Evolutionary conservation across 2,329 filamentous ascomycete genomes (phyloP).

Genomic region (Chrysosporium keratinophilum): DNA sequence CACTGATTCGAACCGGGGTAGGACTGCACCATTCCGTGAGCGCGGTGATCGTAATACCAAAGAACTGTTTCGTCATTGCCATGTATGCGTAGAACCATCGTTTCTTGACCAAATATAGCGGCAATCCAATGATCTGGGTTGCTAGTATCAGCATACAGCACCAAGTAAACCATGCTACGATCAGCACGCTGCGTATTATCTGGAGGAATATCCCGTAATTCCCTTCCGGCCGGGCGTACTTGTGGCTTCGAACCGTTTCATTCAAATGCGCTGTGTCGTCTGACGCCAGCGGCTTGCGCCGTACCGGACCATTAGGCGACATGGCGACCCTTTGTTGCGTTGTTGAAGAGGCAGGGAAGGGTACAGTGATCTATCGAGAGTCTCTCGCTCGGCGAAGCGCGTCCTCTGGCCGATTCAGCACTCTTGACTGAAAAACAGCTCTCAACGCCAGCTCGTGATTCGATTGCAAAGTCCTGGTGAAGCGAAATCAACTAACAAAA

Average conservation of each 20-base stretch:
- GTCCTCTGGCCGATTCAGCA: neutral
- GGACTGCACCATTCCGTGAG: conserved; percentile 55
- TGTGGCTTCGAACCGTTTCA: conserved; percentile 23
- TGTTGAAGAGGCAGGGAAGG: neutral
- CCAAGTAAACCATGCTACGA: conserved; percentile 38
- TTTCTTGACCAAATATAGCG: conserved; percentile 51
- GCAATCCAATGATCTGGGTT: conserved; percentile 51
- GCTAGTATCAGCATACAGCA: conserved; percentile 38
- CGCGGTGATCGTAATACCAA: conserved; percentile 52
- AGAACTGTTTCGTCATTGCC: conserved; percentile 55
- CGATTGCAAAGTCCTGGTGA: neutral
- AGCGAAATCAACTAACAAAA: neutral
- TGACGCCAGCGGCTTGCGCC: conserved; percentile 21
- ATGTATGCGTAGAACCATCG: conserved; percentile 55
- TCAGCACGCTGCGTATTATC: conserved; percentile 35
- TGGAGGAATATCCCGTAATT: conserved; percentile 40
- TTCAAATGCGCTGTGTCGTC: neutral
- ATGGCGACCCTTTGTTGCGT: neutral
- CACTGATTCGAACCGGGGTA: conserved; percentile 52
- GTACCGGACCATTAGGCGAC: conserved; percentile 18
- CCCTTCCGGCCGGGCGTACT: conserved; percentile 23
- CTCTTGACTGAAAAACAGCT: neutral
- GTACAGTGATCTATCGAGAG: neutral
- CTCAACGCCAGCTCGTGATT: neutral
- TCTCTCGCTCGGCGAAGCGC: neutral